These are phyloP conservation scores for Plectosphaerella sp. DNA, from an alignment of 2,329 filamentous ascomycete genomes.

Conservation along the genomic window DNA sequence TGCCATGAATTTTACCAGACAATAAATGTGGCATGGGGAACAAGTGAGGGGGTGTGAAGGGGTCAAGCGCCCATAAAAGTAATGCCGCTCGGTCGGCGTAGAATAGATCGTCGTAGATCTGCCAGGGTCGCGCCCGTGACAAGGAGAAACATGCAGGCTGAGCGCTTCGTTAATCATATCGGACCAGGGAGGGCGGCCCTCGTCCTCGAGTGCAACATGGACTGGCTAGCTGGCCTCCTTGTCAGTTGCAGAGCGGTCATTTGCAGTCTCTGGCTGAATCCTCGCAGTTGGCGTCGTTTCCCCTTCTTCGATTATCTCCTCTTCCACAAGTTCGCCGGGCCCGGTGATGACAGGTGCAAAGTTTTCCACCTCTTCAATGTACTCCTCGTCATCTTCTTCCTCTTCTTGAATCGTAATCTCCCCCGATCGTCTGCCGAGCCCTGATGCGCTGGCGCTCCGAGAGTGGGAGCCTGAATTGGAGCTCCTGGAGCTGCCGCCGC, in stretches of 20 bases:
- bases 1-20: background rate
- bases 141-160: background rate
- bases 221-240: background rate
- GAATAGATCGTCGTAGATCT: background rate
- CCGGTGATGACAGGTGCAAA: conserved; percentile 47
- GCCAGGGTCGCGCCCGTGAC: background rate
- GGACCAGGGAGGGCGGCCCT: background rate
- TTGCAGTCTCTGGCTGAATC: background rate
- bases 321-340: conserved; percentile 39
- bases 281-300: conserved; percentile 5
- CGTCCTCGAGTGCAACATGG: background rate
- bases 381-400: conserved; percentile 44
- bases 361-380: conserved; percentile 54
- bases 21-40: background rate
- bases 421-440: conserved; percentile 62
- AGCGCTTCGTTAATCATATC: background rate
- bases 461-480: conserved; percentile 35
- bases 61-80: background rate
- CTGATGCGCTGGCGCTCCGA: conserved; percentile 58
- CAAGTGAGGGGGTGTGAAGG: background rate
- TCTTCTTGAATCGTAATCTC: conserved; percentile 72
- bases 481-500: conserved; percentile 29
- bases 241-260: background rate
- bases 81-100: background rate
- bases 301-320: conserved; percentile 31